A percentile compares a stretch with the other conserved stretches of the same genome.
These are phyloP conservation scores for Eimeria praecox DNA, from an alignment of 169 alveolate species.

Conservation along the genomic window DNA sequence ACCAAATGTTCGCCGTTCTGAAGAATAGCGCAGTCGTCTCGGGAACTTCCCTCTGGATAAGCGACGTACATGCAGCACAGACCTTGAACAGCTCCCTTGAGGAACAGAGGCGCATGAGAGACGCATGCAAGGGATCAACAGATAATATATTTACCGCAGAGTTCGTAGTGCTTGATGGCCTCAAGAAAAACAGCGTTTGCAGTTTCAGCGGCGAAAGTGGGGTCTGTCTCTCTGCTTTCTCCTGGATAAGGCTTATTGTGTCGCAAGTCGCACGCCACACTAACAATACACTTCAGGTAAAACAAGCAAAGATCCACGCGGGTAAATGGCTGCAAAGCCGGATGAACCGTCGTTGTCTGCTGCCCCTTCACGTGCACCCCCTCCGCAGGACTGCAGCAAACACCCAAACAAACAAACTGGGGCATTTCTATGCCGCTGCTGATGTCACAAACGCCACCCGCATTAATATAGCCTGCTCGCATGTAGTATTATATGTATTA, in stretches of 20 bases:
- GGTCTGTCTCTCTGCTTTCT: constrained; percentile 71
- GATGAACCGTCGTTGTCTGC: constrained; percentile 64
- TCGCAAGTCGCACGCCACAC: constrained; percentile 79
- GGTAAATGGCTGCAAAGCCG: constrained; percentile 73
- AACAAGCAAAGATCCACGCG: constrained; percentile 77
- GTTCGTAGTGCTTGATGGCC: constrained; percentile 58
- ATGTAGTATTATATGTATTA: too few species aligned
- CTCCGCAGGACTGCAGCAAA: constrained; percentile 18
- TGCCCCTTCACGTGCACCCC: neutral
- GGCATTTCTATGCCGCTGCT: too few species aligned
- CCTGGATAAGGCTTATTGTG: constrained; percentile 58
- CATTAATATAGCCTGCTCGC: too few species aligned
- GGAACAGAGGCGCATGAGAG: too few species aligned
- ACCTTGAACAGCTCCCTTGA: too few species aligned
- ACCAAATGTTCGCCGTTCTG: too few species aligned
- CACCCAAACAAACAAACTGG: too few species aligned
- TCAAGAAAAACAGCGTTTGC: constrained; percentile 79
- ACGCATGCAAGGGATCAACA: too few species aligned
- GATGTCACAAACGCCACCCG: too few species aligned
- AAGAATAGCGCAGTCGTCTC: too few species aligned
- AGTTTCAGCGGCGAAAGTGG: constrained; percentile 72
- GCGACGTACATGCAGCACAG: too few species aligned
- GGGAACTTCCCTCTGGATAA: too few species aligned
- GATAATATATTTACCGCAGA: constrained; percentile 18
- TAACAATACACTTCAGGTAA: constrained; percentile 71